Conservation (phyloP, 345 rosid species). For the Populus euphratica region DNA sequence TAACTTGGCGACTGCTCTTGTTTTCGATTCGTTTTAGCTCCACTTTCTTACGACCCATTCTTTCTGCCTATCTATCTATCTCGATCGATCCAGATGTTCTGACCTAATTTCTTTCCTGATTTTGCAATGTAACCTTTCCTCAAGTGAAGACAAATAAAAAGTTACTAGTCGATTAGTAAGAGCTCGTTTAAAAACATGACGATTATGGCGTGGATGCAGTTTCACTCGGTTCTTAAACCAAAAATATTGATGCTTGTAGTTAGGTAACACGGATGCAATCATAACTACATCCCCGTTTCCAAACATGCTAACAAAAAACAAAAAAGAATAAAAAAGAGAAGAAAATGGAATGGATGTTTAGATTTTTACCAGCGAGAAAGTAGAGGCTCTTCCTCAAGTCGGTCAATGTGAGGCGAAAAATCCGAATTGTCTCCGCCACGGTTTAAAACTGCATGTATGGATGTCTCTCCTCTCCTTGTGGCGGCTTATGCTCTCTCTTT, state of each 20-base stretch:
- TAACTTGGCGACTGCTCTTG: slow-evolving; percentile 59
- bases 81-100: not conserved
- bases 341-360: not conserved
- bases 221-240: no score
- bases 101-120: not conserved
- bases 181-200: no score
- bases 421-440: not conserved
- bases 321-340: no score
- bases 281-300: no score
- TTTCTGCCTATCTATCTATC: not conserved
- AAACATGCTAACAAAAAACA: no score
- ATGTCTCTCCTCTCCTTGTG: no score
- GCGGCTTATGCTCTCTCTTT: not conserved
- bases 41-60: slow-evolving; percentile 48
- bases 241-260: no score
- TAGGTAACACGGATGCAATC: no score
- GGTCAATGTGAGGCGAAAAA: not conserved
- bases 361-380: not conserved
- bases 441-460: not conserved
- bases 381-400: not conserved
- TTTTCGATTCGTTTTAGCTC: slow-evolving; percentile 63
- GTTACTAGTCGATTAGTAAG: no score
- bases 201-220: no score
- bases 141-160: not conserved
- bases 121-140: not conserved